Conservation (phyloP, 306 rosid species). For the Datisca glomerata region DNA sequence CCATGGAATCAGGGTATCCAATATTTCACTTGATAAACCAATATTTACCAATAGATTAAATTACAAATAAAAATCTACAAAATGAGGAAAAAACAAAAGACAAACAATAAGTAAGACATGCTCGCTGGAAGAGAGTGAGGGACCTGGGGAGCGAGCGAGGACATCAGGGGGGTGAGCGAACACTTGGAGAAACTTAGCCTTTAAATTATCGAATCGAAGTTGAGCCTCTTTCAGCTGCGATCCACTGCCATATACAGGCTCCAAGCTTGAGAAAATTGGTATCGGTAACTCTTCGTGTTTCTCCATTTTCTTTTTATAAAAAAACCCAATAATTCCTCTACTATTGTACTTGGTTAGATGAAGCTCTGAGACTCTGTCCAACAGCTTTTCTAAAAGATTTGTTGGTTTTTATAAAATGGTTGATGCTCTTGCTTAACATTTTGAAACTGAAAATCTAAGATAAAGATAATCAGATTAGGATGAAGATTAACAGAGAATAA, state of each 20-base stretch:
- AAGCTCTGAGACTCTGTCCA: too few relatives aligned
- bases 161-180: slow-evolving; percentile 48
- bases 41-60: too few relatives aligned
- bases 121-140: not conserved
- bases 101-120: not conserved
- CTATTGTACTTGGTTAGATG: too few relatives aligned
- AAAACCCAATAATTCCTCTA: too few relatives aligned
- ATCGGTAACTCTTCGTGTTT: not conserved
- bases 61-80: not conserved
- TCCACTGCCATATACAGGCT: slow-evolving; percentile 39
- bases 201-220: slow-evolving; percentile 47
- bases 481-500: too few relatives aligned
- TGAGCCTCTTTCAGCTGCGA: slow-evolving; percentile 66
- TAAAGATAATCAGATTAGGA: too few relatives aligned
- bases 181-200: slow-evolving; percentile 34
- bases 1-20: too few relatives aligned
- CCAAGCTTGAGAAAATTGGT: not conserved
- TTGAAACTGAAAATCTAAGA: too few relatives aligned
- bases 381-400: too few relatives aligned
- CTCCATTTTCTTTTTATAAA: not conserved
- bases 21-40: too few relatives aligned
- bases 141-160: slow-evolving; percentile 89
- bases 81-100: not conserved
- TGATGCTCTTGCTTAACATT: too few relatives aligned
- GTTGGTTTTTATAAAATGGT: too few relatives aligned